Evolutionary conservation across 2,329 filamentous ascomycete species (phyloP), one percentile per base, ranked within the genome.

Genomic region (Cladophialophora psammophila): DNA sequence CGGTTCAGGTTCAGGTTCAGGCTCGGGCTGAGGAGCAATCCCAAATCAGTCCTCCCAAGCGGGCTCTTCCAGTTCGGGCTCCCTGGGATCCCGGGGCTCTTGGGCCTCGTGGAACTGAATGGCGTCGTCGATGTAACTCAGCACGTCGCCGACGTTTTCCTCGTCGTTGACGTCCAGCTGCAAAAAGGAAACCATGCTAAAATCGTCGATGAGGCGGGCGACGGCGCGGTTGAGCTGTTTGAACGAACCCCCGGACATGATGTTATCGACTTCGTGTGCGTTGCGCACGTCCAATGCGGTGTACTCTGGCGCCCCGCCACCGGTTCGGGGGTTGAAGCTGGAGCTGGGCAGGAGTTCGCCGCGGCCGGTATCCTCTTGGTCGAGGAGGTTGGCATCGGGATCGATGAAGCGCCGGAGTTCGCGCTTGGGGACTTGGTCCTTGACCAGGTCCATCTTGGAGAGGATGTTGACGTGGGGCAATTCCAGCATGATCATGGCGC

Each of bases 401-500:
- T 94, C 93, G 64, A 96, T 83, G 76, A 97, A 99, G 26, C 92
- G 87, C 81, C 96, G 96, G 67, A 99, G 78, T 73, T 98, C 93
- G 78, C 91, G 91, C 79, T 93, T 93, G 66, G 90, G 89, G 32
- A 98, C 87, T 79, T 95, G 92, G 45, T 92, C 93, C 78, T 95
- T 95, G 72, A 98, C 89, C 68, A 98, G 86, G 78, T 99, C 95
- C 94, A 98, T 98, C 82, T 99, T 99, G 76, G 91, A 96, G 64
- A 99, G 83, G 68, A 99, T 91, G 78, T 99, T 99, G 76, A 99
- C 88, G 77, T 99, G 95, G 4, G 95, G 95, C 71, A 98, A 88
- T 80, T 98, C 95, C 70, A 99, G 87, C 93, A 98, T 95, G 75
- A 99, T 88, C 95, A 99, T 99, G 71, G 95, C 94, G 75, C 92